Base-by-base conservation (phyloP, 176 grass and related monocot genomes). In the Phoenix dactylifera region DNA sequence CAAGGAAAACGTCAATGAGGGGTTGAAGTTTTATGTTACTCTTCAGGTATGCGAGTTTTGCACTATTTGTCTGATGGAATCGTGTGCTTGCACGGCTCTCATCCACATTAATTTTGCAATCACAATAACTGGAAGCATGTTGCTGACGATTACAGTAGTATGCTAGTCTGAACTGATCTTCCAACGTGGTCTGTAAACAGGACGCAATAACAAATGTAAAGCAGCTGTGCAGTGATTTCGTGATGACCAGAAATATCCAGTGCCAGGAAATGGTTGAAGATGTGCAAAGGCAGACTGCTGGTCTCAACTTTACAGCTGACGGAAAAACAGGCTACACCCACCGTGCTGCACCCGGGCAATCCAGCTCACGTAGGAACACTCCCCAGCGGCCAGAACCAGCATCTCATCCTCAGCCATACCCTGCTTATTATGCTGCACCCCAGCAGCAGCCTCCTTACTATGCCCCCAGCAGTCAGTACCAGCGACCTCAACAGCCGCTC, bases 271-370 rank as follows among this genome's bases (percentile, higher is more conserved):
- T 80, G 77, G 25, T 73, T 3, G 62, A 80, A 29, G 49, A 66
- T 20, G 49, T 74, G 23, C 71, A 80, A 49, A 76, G 56, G 54
- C 57, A 44, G 53, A 60, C n/a, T 64, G 71, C 93, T 0, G 93
- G 93, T 52, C 90, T 98, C 76, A 98, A 70, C 74, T 92, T 98
- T 62, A 85, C 86, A 7, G 63, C 62, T 35, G 66, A 64, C 28
- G 51, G 58, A 4, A 78, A 65, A 51, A 26, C 30, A 14, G 49
- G 62, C 16, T 77, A 72, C 54, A 77, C 55, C 35, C 76, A 82
- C 72, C 77, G 29, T 16, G 55, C 90, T 16, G 55, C 90, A 71
- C 77, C 76, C 54, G 64, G 74, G 22, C 60, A 76, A 51, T 5
- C 78, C 0, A 73, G 48, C 59, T 5, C 52, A 51, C 86, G 58